Percentiles rank a stretch among this genome's conserved stretches.
phyloP scores from a whole-genome alignment of 2,329 filamentous ascomycete genomes.

The Ophiosphaerella narmari region DNA sequence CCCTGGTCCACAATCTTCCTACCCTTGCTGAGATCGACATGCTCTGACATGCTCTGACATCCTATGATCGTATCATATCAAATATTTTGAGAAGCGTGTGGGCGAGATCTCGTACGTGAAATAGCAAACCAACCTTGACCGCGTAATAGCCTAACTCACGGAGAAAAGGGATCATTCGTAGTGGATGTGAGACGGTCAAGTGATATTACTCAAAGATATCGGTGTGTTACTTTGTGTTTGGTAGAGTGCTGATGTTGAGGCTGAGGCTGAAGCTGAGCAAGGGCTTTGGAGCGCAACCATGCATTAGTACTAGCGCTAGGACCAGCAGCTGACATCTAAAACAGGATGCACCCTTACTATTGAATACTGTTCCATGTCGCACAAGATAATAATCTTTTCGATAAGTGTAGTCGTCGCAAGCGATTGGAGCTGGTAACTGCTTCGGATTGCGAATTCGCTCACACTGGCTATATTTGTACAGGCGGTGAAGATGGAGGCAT shows the following conservation, averaged over 20 bases:
- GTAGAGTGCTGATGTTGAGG: slow-evolving; percentile 4
- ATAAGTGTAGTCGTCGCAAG: neutral
- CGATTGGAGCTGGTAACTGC: neutral
- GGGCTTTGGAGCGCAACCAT: neutral
- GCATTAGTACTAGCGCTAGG: neutral
- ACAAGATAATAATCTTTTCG: too few relatives aligned
- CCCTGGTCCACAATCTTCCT: neutral
- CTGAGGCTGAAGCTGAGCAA: slow-evolving; percentile 5
- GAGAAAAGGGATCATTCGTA: neutral
- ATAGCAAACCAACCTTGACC: neutral
- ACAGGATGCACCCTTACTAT: too few relatives aligned
- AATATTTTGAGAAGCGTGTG: neutral
- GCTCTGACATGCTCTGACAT: too few relatives aligned
- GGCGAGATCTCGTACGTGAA: neutral
- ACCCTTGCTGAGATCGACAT: too few relatives aligned
- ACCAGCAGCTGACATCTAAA: neutral
- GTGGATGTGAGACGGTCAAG: neutral
- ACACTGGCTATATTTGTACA: too few relatives aligned
- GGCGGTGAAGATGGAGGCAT: neutral
- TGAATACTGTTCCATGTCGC: too few relatives aligned
- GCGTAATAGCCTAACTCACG: neutral
- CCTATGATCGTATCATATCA: neutral
- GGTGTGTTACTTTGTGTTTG: neutral
- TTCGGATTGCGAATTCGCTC: too few relatives aligned
- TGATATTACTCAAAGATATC: neutral